Percentiles rank a stretch among this genome's conserved stretches.
Conservation (phyloP, 2,329 filamentous ascomycete species). For the Endothia cerciana region DNA sequence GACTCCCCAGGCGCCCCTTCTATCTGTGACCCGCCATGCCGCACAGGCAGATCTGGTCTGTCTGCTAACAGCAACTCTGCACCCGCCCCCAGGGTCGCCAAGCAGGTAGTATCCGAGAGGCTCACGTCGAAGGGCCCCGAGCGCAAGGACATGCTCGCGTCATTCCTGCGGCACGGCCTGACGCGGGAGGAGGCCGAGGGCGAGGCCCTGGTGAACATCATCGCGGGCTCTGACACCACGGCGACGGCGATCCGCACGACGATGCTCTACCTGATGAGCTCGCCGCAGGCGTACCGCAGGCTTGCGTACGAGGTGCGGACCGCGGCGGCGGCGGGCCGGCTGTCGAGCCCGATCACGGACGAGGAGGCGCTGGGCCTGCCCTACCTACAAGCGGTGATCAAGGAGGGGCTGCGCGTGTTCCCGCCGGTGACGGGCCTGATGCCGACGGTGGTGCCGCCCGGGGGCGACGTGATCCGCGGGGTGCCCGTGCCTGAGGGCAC, state of each 20-base stretch:
- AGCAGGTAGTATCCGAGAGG: constrained; percentile 36
- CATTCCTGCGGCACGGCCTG: constrained; percentile 46
- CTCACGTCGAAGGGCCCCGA: constrained; percentile 36
- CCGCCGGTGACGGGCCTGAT: constrained; percentile 47
- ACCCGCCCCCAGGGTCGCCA: constrained; percentile 27
- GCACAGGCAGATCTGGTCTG: neutral
- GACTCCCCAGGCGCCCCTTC: neutral
- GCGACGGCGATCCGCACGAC: constrained; percentile 52
- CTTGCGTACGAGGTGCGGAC: constrained; percentile 48
- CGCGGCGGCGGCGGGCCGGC: constrained; percentile 38
- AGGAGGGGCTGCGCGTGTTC: constrained; percentile 52
- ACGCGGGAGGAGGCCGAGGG: constrained; percentile 47
- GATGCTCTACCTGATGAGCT: constrained; percentile 51
- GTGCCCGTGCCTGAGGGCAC: constrained; percentile 50
- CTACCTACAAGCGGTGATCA: constrained; percentile 55
- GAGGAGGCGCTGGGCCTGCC: constrained; percentile 45
- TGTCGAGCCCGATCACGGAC: constrained; percentile 41
- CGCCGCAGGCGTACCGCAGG: constrained; percentile 45
- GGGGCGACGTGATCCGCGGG: constrained; percentile 44
- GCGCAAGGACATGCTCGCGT: constrained; percentile 44
- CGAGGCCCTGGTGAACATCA: constrained; percentile 46
- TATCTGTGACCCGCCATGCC: constrained; percentile 9
- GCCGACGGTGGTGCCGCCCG: constrained; percentile 41
- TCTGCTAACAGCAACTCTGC: constrained; percentile 15
- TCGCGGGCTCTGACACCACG: constrained; percentile 58